Evolutionary conservation across 2,329 filamentous ascomycete species (phyloP), one percentile per base, ranked within the genome.

Genomic region (Colletotrichum graminicola): DNA sequence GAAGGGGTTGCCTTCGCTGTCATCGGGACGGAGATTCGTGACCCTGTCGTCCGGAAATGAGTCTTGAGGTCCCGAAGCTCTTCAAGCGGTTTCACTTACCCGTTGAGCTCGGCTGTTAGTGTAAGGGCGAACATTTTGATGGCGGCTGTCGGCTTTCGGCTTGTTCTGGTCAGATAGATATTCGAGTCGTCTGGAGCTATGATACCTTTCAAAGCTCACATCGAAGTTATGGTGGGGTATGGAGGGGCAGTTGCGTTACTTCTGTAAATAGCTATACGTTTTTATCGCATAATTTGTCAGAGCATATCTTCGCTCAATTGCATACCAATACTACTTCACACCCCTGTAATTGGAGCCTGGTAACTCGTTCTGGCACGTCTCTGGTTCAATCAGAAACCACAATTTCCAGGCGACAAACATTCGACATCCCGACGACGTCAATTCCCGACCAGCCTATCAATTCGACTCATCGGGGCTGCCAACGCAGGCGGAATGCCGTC

Each of bases 11-110:
- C 93, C 93, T 76, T 91, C 85, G 8, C 91, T 94, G 81, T 99
- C 96, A 75, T 91, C 86, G 10, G 96, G 96, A 67, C 91, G 91
- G 75, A 99, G 90, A 78, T 96, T 93, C 72, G 94, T 98, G 72
- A 99, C 94, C 56, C 96, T 98, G 70, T 73, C 54, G 29, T 63
- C 59, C 29, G 65, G 6, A 5, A 10, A 32, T 54, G 10, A 62
- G 60, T n/a, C 51, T 26, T 26, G 21, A 8, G 51, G 6, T 62
- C 26, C 18, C 26, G 23, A 47, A 23, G n/a, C 12, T 36, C 26
- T 39, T 34, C 32, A 57, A 34, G 3, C 29, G n/a, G 45, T 49
- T 26, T 34, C 62, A 39, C 84, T 73, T 84, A 93, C 92, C 92
- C 92, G 69, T 86, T 85, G 72, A 94, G 81, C 77, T 94, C 92